Percentiles rank a stretch among this genome's conserved stretches.
These are phyloP conservation scores for Elsinoe ampelina DNA, from an alignment of 2,329 filamentous ascomycete genomes.

Conservation along the genomic window DNA sequence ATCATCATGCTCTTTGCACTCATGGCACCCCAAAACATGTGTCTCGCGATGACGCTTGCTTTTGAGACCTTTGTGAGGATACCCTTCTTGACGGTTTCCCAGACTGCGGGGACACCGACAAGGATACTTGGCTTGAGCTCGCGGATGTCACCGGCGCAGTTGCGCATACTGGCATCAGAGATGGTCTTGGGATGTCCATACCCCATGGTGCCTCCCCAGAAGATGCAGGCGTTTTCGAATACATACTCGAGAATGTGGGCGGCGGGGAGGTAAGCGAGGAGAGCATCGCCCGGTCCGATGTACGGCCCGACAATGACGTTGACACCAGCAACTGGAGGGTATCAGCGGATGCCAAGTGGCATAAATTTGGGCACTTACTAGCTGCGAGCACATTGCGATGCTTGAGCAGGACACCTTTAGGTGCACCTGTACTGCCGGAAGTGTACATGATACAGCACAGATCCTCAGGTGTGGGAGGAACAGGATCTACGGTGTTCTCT, in stretches of 20 bases:
- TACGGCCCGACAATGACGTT: conserved; percentile 67
- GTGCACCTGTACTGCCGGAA: conserved; percentile 78
- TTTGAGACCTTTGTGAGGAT: conserved; percentile 70
- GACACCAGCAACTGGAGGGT: conserved; percentile 58
- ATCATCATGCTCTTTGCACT: conserved; percentile 53
- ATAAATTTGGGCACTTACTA: conserved; percentile 41
- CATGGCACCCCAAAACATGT: conserved; percentile 67
- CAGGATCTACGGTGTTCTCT: conserved; percentile 60
- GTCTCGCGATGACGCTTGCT: conserved; percentile 59
- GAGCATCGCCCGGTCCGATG: conserved; percentile 65
- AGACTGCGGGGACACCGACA: conserved; percentile 90
- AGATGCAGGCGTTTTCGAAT: conserved; percentile 83
- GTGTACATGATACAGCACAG: conserved; percentile 77
- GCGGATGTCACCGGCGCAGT: conserved; percentile 88
- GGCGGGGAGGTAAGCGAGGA: conserved; percentile 86
- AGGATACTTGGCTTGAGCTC: conserved; percentile 84
- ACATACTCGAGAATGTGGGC: conserved; percentile 96
- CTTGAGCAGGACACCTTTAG: conserved; percentile 78
- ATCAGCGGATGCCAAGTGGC: conserved; percentile 16
- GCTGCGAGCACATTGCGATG: conserved; percentile 74
- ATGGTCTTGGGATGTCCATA: conserved; percentile 88
- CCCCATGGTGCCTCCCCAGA: conserved; percentile 83
- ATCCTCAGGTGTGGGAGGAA: conserved; percentile 64
- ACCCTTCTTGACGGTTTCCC: conserved; percentile 96
- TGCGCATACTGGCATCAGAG: conserved; percentile 73